phyloP scores from a whole-genome alignment of 768 basidiomycete species.

The Mycena polygramma region DNA sequence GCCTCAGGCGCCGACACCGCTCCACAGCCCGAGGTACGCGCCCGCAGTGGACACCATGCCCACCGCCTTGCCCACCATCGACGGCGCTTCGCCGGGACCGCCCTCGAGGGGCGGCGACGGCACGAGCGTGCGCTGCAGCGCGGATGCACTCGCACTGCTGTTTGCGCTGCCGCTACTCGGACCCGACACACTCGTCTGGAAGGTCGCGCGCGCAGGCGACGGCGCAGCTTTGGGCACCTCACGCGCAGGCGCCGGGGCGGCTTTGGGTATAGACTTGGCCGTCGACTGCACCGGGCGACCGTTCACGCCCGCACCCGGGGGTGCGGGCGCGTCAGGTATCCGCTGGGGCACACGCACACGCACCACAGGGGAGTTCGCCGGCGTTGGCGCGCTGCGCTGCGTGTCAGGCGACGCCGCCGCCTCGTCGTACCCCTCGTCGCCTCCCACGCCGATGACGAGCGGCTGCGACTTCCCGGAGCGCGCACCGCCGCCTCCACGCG shows the following conservation, averaged over 20 bases:
- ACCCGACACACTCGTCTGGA: conserved; percentile 22
- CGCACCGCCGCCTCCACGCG: not conserved
- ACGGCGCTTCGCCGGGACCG: conserved; percentile 40
- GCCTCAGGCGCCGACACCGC: conserved; percentile 3
- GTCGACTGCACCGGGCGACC: conserved; percentile 3
- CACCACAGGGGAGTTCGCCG: conserved; percentile 72
- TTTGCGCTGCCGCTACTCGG: not conserved
- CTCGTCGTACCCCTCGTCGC: not conserved
- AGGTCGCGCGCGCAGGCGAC: conserved; percentile 32
- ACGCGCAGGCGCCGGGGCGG: not conserved
- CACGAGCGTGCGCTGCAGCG: conserved; percentile 34
- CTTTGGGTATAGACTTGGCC: conserved; percentile 21
- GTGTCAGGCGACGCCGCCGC: not conserved
- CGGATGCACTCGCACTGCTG: not conserved
- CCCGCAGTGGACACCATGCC: conserved; percentile 87
- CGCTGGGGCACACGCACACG: conserved; percentile 27
- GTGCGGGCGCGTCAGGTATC: conserved; percentile 10
- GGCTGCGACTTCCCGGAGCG: not conserved
- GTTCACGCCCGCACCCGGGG: not conserved
- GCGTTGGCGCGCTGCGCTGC: conserved; percentile 57
- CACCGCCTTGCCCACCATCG: conserved; percentile 68
- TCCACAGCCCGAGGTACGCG: conserved; percentile 76
- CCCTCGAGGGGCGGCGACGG: conserved; percentile 29
- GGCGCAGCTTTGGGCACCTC: no score
- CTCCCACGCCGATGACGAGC: not conserved